Evolutionary conservation across 257 asterid species (phyloP).

Genomic region (Marsdenia floribunda): DNA sequence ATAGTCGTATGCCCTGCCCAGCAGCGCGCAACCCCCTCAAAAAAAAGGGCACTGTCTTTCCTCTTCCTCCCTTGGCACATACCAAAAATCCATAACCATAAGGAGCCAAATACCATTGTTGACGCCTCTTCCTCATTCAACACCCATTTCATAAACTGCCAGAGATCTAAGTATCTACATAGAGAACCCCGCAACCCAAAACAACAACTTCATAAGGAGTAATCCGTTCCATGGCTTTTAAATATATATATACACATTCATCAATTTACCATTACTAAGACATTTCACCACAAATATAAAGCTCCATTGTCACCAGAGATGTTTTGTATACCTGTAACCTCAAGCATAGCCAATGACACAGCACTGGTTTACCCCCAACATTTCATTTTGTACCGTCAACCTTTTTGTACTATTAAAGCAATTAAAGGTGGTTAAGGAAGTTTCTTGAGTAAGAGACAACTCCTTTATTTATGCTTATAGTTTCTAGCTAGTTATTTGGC

Average conservation of each 20-base stretch:
- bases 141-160: background rate
- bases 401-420: too few species aligned
- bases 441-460: background rate
- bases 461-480: background rate
- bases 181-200: background rate
- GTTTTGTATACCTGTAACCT: too few species aligned
- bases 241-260: background rate
- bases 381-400: too few species aligned
- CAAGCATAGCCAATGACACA: too few species aligned
- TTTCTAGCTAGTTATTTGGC: background rate
- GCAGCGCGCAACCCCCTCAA: constrained; percentile 14
- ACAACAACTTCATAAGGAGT: background rate
- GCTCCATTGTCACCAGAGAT: background rate
- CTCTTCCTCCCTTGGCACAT: constrained; percentile 2
- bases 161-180: background rate
- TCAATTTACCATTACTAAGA: background rate
- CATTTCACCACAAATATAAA: background rate
- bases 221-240: background rate
- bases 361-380: too few species aligned
- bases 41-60: constrained; percentile 12
- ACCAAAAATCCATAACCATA: constrained; percentile 5
- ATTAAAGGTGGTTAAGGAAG: background rate
- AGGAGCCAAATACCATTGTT: constrained; percentile 8
- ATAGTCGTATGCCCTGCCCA: too few species aligned
- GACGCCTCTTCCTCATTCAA: background rate